Base-by-base conservation (phyloP, 306 rosid genomes). In the Cicer judaicum region DNA sequence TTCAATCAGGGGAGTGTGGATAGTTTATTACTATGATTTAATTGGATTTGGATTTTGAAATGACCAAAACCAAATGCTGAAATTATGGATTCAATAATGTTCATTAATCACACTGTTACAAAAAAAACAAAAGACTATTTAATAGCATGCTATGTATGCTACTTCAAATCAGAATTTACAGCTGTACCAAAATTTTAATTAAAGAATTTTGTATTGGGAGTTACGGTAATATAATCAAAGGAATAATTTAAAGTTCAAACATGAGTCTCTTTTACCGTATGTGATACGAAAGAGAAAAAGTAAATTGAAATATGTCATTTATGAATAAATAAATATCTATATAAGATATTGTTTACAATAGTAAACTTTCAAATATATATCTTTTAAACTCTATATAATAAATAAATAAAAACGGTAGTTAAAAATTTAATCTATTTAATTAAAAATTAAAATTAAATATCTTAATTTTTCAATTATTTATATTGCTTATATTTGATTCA, bases 11-110 rank as follows among this genome's bases (percentile, higher is more conserved):
- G 5, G 38, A 7, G 5, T 49, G 46, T 62, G 59, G n/a, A 40
- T 59, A n/a, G 34, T 29, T 29, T n/a, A 54, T 24, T 15, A 41
- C 13, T 19, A 5, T 69, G 63, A 63, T 81, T 75, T 64, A 8
- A 8, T 71, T 65, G 79, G 65, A 65, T 71, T 72, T 77, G 9
- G 46, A 65, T 59, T 71, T 64, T 64, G 65, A 76, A 76, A 62
- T 75, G 18, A 65, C 14, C 64, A 75, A 70, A 76, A 69, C 29
- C 29, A 55, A 53, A 70, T 47, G 77, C 40, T 76, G 15, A 21
- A 75, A 53, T 81, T 70, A 43, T 81, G 73, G 40, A 72, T 44
- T 80, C 76, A 61, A 60, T 49, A 64, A 38, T 74, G 44, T 3
- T 14, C 38, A 53, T 75, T 68, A 43, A 34, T 80, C 72, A 73